phyloP scores from a whole-genome alignment of 2,329 filamentous ascomycete genomes.

The Akanthomyces muscarius region DNA sequence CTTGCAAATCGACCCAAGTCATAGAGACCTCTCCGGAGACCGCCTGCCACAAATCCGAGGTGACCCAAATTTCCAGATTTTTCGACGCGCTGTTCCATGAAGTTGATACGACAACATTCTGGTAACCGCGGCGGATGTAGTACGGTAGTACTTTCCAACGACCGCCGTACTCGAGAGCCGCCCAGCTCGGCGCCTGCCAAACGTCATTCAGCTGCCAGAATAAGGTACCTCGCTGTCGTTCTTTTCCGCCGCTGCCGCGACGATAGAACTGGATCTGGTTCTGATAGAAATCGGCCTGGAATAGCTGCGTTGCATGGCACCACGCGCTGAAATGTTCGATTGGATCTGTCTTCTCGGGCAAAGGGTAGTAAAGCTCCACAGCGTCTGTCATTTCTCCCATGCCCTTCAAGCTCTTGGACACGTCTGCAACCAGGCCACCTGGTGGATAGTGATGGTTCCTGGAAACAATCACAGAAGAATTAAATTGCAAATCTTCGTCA shows the following conservation, averaged over 20 bases:
- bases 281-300: conserved; percentile 41
- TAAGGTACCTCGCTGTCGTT: conserved; percentile 55
- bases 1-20: conserved; percentile 18
- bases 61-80: conserved; percentile 42
- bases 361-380: conserved; percentile 52
- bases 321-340: conserved; percentile 58
- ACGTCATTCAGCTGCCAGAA: conserved; percentile 66
- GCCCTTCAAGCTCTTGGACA: conserved; percentile 27
- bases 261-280: conserved; percentile 13
- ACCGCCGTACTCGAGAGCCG: conserved; percentile 58
- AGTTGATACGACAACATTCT: conserved; percentile 52
- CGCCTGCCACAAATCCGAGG: conserved; percentile 20
- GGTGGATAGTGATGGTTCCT: conserved; percentile 51
- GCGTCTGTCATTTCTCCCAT: conserved; percentile 57
- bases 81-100: conserved; percentile 28
- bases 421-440: not conserved
- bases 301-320: conserved; percentile 59
- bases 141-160: conserved; percentile 62
- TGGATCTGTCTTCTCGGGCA: conserved; percentile 48
- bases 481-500: conserved; percentile 14
- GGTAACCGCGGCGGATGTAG: conserved; percentile 52
- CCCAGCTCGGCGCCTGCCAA: conserved; percentile 62
- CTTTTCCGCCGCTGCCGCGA: conserved; percentile 36
- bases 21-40: conserved; percentile 16
- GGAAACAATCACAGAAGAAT: conserved; percentile 9